phyloP scores from a whole-genome alignment of 768 basidiomycete species.

The Collybia sp. region DNA sequence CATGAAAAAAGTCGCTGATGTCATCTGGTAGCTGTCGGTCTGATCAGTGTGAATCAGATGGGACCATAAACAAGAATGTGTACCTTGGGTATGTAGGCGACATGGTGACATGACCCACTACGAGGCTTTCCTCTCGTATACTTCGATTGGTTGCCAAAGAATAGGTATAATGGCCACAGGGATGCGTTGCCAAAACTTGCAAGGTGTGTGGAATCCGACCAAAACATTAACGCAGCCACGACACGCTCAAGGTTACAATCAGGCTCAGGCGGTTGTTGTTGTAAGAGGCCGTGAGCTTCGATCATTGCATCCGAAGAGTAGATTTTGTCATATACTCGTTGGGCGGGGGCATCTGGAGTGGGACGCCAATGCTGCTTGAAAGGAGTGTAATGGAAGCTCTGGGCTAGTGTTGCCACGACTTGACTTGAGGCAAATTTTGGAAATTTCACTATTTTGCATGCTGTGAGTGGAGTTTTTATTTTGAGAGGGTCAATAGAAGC shows the following conservation, averaged over 20 bases:
- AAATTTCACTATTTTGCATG: too few relatives aligned
- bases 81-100: constrained; percentile 36
- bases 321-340: constrained; percentile 17
- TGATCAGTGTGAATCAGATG: background rate
- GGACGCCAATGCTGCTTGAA: constrained; percentile 18
- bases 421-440: too few relatives aligned
- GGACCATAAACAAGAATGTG: constrained; percentile 2
- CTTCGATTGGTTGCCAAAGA: constrained; percentile 36
- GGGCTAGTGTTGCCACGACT: too few relatives aligned
- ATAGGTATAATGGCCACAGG: constrained; percentile 39
- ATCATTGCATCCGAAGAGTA: constrained; percentile 19
- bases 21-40: constrained; percentile 17
- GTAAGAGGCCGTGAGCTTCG: constrained; percentile 13
- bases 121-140: constrained; percentile 25
- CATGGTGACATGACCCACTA: constrained; percentile 20
- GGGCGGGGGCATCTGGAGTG: constrained; percentile 2
- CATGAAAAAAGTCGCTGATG: constrained; percentile 14
- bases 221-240: constrained; percentile 22
- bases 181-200: constrained; percentile 29
- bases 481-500: too few relatives aligned
- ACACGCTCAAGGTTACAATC: constrained; percentile 12
- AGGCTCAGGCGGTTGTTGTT: constrained; percentile 10
- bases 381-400: constrained; percentile 15
- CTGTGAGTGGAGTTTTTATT: too few relatives aligned
- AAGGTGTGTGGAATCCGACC: constrained; percentile 29